Conservation (phyloP, 345 rosid species). For the Rhizophora apiculata region DNA sequence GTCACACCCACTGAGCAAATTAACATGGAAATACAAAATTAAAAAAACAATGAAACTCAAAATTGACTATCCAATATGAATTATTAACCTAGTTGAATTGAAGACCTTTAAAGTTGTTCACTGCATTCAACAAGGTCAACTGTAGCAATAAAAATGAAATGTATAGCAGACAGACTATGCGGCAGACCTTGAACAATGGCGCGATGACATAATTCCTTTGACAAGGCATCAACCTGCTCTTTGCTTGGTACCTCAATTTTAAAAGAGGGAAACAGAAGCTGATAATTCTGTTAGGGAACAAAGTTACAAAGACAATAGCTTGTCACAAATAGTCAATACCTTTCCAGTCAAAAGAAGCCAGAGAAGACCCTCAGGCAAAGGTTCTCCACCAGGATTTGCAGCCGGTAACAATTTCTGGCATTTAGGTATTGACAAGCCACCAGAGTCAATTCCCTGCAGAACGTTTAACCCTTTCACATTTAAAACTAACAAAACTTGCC, state of each 20-base stretch:
- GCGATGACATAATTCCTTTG: slow-evolving; percentile 74
- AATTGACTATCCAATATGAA: background rate
- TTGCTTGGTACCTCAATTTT: slow-evolving; percentile 62
- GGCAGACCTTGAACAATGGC: slow-evolving; percentile 84
- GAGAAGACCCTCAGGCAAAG: slow-evolving; percentile 92
- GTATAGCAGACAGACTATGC: slow-evolving; percentile 5
- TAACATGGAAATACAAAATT: background rate
- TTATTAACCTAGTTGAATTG: background rate
- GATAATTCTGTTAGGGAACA: background rate
- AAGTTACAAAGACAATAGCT: slow-evolving; percentile 5
- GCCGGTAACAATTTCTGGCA: slow-evolving; percentile 90
- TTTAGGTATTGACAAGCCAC: slow-evolving; percentile 93
- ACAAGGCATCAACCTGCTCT: slow-evolving; percentile 80
- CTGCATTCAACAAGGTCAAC: background rate
- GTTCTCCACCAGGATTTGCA: slow-evolving; percentile 87
- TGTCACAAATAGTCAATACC: slow-evolving; percentile 33
- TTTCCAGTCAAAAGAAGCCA: slow-evolving; percentile 99
- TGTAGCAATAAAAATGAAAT: background rate
- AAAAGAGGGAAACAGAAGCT: slow-evolving; percentile 6
- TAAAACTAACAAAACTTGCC: background rate
- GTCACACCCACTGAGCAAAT: background rate
- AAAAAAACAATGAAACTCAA: background rate
- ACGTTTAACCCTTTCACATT: slow-evolving; percentile 14
- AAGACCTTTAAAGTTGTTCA: background rate
- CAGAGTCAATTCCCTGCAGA: slow-evolving; percentile 83